Evolutionary conservation across 2,329 filamentous ascomycete species (phyloP).

Genomic region (Elsinoe necatrix): DNA sequence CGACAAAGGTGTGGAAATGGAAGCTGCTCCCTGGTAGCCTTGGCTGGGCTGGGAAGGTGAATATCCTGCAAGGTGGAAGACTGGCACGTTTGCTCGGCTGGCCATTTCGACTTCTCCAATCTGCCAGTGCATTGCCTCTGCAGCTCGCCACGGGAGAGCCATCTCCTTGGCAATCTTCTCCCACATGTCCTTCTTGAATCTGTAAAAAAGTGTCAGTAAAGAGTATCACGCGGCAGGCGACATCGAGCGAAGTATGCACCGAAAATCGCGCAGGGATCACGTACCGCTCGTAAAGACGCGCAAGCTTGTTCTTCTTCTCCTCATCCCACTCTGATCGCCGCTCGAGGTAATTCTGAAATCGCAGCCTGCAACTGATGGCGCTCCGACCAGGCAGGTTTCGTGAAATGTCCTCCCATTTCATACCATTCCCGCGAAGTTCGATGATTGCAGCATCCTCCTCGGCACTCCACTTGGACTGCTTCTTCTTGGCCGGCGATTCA

Average conservation of each 20-base stretch:
- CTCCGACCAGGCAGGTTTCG: conserved; percentile 83
- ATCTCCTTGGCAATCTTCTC: conserved; percentile 91
- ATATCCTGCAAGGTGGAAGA: conserved; percentile 53
- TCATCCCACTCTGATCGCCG: conserved; percentile 92
- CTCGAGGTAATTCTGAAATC: conserved; percentile 97
- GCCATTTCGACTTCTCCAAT: conserved; percentile 92
- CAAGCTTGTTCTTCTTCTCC: conserved; percentile 94
- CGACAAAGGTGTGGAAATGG: not conserved
- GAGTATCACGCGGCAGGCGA: not conserved
- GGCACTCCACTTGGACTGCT: conserved; percentile 92
- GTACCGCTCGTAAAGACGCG: conserved; percentile 89
- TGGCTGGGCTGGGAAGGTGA: conserved; percentile 15
- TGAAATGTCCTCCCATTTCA: conserved; percentile 99
- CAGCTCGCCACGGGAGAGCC: conserved; percentile 87
- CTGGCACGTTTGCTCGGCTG: conserved; percentile 76
- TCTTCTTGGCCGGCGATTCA: conserved; percentile 74
- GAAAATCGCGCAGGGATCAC: conserved; percentile 26
- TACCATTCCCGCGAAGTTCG: conserved; percentile 76
- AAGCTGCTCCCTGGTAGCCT: conserved; percentile 2
- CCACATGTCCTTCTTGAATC: conserved; percentile 98
- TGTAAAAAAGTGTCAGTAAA: conserved; percentile 33
- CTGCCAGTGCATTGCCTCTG: conserved; percentile 98
- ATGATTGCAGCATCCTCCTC: conserved; percentile 94
- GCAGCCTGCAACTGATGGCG: conserved; percentile 85
- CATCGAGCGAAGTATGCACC: no score